Conservation (phyloP, 345 rosid genomes). For the Limnanthes douglasii region DNA sequence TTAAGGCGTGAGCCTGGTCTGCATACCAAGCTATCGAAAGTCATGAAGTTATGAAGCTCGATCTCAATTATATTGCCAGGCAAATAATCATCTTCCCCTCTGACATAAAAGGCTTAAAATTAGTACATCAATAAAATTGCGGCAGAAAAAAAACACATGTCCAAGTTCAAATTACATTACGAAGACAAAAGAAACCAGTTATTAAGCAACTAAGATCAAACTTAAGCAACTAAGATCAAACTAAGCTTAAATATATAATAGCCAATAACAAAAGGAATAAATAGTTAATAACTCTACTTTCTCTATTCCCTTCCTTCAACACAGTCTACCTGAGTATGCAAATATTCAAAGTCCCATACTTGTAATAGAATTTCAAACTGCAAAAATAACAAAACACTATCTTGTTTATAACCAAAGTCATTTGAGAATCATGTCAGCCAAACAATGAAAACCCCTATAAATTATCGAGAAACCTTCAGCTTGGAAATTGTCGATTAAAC, state of each 20-base stretch:
- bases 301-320: too few species aligned
- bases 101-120: conserved; percentile 9
- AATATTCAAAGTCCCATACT: too few species aligned
- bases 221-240: not conserved
- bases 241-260: not conserved
- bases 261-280: not conserved
- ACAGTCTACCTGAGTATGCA: too few species aligned
- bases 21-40: conserved; percentile 58
- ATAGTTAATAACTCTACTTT: not conserved
- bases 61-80: conserved; percentile 79
- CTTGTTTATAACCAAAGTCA: too few species aligned
- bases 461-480: too few species aligned
- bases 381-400: too few species aligned
- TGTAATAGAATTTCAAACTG: too few species aligned
- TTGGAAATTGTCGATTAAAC: too few species aligned
- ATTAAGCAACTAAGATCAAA: not conserved
- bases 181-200: not conserved
- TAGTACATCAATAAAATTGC: not conserved
- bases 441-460: too few species aligned
- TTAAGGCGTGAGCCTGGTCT: conserved; percentile 79
- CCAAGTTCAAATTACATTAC: not conserved
- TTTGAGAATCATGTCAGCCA: too few species aligned
- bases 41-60: conserved; percentile 87
- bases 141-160: not conserved
- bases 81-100: conserved; percentile 84